phyloP scores from a whole-genome alignment of 805 yeast species.

The Peterozyma toletana region DNA sequence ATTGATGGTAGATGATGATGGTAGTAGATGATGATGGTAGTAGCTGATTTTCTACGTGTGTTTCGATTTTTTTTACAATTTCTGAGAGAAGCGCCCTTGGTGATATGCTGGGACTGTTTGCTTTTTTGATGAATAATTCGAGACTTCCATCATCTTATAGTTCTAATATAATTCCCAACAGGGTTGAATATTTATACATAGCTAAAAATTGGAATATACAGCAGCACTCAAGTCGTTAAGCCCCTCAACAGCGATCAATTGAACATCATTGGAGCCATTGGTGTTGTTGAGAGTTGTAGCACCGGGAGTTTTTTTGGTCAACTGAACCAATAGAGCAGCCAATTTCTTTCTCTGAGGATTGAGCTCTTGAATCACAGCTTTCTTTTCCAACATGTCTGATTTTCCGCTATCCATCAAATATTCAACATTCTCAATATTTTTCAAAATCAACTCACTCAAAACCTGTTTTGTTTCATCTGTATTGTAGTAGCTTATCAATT shows the following conservation, averaged over 20 bases:
- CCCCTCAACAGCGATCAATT: conserved; percentile 47
- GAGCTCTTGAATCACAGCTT: conserved; percentile 1
- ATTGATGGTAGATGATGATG: neutral
- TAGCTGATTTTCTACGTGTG: neutral
- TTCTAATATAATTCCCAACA: conserved; percentile 12
- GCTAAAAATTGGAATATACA: conserved; percentile 69
- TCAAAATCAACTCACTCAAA: conserved; percentile 25
- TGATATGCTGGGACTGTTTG: too few species aligned
- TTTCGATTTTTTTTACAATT: neutral
- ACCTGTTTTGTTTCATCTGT: conserved; percentile 21
- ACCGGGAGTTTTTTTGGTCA: conserved; percentile 51
- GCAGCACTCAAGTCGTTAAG: conserved; percentile 86
- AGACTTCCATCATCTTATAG: too few species aligned
- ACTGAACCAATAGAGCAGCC: conserved; percentile 64
- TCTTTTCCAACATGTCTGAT: neutral
- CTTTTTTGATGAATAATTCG: too few species aligned
- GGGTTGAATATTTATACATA: conserved; percentile 10
- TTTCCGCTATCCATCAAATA: too few species aligned
- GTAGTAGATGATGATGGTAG: neutral
- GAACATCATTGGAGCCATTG: conserved; percentile 20
- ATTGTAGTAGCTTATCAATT: conserved; percentile 20
- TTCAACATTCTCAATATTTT: conserved; percentile 4
- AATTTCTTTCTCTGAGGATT: conserved; percentile 27
- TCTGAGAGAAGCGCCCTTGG: neutral
- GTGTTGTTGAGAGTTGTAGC: conserved; percentile 15